Conservation (phyloP, 2,329 filamentous ascomycete species). For the Cladophialophora chaetospira region DNA sequence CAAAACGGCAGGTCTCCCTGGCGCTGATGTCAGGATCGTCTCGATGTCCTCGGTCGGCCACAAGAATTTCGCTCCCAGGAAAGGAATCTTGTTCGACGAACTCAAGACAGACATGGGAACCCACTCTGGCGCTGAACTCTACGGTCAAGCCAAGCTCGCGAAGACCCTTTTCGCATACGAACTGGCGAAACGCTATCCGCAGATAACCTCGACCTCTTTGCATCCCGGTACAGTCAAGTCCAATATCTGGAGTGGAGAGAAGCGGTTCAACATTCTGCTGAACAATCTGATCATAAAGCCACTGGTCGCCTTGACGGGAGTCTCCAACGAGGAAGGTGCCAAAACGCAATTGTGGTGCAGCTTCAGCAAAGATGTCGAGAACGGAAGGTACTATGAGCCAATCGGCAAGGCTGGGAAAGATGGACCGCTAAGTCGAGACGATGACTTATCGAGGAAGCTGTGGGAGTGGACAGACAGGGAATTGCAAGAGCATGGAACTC, state of each 20-base stretch:
- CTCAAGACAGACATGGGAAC: slow-evolving; percentile 36
- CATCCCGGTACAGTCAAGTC: slow-evolving; percentile 55
- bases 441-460: slow-evolving; percentile 36
- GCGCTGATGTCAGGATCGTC: slow-evolving; percentile 1
- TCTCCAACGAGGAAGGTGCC: slow-evolving; percentile 39
- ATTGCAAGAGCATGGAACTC: slow-evolving; percentile 3
- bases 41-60: slow-evolving; percentile 1
- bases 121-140: slow-evolving; percentile 40
- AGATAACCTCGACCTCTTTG: slow-evolving; percentile 46
- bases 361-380: slow-evolving; percentile 40
- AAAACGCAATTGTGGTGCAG: slow-evolving; percentile 47
- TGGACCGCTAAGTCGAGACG: slow-evolving; percentile 29
- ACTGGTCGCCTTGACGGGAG: slow-evolving; percentile 3
- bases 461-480: slow-evolving; percentile 42
- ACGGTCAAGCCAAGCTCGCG: slow-evolving; percentile 53
- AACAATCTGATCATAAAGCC: slow-evolving; percentile 1
- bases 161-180: slow-evolving; percentile 51
- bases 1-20: slow-evolving; percentile 38
- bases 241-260: slow-evolving; percentile 52
- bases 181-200: slow-evolving; percentile 47
- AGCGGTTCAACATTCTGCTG: slow-evolving; percentile 34
- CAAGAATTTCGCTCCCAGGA: slow-evolving; percentile 27
- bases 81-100: slow-evolving; percentile 27
- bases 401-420: slow-evolving; percentile 35
- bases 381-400: slow-evolving; percentile 47